phyloP scores from a whole-genome alignment of 768 basidiomycete genomes.

The Leccinum variicolor region DNA sequence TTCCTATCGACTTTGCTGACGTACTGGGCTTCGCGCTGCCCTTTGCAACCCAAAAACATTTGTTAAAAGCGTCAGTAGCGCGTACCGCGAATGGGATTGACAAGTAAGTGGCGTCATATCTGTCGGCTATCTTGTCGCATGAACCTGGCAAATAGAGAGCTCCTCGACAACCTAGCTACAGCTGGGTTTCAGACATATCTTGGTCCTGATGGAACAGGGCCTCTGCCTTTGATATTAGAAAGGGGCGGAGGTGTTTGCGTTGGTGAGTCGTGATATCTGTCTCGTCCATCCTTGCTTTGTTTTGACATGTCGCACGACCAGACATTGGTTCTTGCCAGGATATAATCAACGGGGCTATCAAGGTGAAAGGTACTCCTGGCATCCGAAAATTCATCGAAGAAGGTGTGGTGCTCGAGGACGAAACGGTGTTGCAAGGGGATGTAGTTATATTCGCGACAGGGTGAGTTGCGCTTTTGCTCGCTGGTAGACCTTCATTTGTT shows the following conservation, averaged over 20 bases:
- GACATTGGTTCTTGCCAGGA: constrained; percentile 40
- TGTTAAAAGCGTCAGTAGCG: constrained; percentile 7
- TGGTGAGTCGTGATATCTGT: constrained; percentile 22
- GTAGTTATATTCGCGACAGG: constrained; percentile 34
- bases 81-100: constrained; percentile 20
- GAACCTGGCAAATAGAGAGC: constrained; percentile 24
- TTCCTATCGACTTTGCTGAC: constrained; percentile 27
- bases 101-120: constrained; percentile 11
- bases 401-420: constrained; percentile 29
- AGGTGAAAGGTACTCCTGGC: constrained; percentile 40
- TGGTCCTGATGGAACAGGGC: constrained; percentile 37
- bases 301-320: not conserved
- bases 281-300: not conserved
- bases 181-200: constrained; percentile 37
- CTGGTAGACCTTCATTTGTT: not conserved
- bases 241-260: constrained; percentile 39
- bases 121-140: not conserved
- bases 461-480: constrained; percentile 11
- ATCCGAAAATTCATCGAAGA: constrained; percentile 26
- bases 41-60: constrained; percentile 12
- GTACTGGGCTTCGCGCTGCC: constrained; percentile 21
- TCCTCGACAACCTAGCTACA: constrained; percentile 35
- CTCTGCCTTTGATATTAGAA: constrained; percentile 27
- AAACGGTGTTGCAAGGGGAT: constrained; percentile 26
- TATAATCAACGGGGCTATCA: constrained; percentile 49